Evolutionary conservation across 129 eudicot genomes (phyloP).

Genomic region (Artemisia tridentata): DNA sequence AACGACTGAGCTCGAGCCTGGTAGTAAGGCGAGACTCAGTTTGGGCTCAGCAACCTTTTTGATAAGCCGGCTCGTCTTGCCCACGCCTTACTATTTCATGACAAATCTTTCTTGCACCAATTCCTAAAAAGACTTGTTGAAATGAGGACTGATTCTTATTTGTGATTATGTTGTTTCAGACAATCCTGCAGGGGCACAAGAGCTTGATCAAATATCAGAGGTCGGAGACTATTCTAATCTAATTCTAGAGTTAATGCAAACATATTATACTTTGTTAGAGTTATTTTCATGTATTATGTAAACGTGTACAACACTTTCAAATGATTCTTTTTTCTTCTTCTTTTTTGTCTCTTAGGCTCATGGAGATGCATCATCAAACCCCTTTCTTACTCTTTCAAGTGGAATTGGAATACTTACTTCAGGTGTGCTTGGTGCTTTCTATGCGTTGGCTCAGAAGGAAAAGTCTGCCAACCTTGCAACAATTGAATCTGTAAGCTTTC

Average conservation of each 20-base stretch:
- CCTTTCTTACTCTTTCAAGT: constrained; percentile 58
- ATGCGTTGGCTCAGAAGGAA: constrained; percentile 75
- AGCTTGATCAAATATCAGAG: constrained; percentile 52
- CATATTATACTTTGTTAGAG: background rate
- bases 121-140: background rate
- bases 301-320: constrained; percentile 14
- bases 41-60: background rate
- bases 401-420: constrained; percentile 74
- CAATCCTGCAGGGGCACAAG: constrained; percentile 34
- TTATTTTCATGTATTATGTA: background rate
- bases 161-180: constrained; percentile 45
- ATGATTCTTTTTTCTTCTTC: background rate
- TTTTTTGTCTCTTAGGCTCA: constrained; percentile 37
- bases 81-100: background rate
- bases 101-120: background rate
- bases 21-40: background rate
- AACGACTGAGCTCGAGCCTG: background rate
- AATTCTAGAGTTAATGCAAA: constrained; percentile 4
- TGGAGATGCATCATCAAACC: constrained; percentile 56
- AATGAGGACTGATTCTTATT: constrained; percentile 11
- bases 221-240: constrained; percentile 34
- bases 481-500: constrained; percentile 72
- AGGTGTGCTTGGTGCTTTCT: constrained; percentile 78
- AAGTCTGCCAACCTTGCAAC: constrained; percentile 47
- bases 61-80: background rate